A percentile compares a stretch with the other conserved stretches of the same genome.
phyloP scores from a whole-genome alignment of 106 monocot genomes.

The Hemerocallis citrina region DNA sequence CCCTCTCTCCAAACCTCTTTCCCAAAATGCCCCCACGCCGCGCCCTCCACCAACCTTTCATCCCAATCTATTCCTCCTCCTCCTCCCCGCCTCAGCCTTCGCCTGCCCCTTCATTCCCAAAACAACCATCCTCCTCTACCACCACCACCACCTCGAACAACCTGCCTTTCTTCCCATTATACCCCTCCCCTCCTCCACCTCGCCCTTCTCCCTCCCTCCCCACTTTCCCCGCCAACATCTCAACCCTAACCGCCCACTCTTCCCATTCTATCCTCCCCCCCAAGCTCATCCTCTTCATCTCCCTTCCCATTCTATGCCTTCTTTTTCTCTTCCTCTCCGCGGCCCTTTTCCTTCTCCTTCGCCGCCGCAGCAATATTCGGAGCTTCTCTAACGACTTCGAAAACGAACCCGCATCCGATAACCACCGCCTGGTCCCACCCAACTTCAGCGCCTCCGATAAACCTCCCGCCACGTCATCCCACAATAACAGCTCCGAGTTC shows the following conservation, averaged over 20 bases:
- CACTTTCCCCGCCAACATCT: slow-evolving; percentile 36
- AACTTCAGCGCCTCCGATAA: slow-evolving; percentile 10
- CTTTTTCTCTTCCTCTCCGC: slow-evolving; percentile 18
- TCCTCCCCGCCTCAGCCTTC: slow-evolving; percentile 11
- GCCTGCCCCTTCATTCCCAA: too few relatives aligned
- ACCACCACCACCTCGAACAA: not conserved
- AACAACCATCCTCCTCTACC: slow-evolving; percentile 12
- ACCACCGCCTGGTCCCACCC: slow-evolving; percentile 35
- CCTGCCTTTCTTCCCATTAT: slow-evolving; percentile 11
- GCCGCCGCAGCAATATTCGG: slow-evolving; percentile 13
- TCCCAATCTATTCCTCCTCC: slow-evolving; percentile 18
- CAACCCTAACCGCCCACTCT: slow-evolving; percentile 17
- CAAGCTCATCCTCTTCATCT: slow-evolving; percentile 31
- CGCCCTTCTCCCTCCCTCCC: slow-evolving; percentile 17
- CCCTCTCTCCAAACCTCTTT: not conserved
- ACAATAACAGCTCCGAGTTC: slow-evolving; percentile 24
- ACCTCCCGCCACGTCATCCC: slow-evolving; percentile 3
- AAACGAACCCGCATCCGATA: slow-evolving; percentile 16
- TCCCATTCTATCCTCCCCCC: slow-evolving; percentile 1
- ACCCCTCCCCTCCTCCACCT: slow-evolving; percentile 9
- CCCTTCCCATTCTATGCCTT: slow-evolving; percentile 24
- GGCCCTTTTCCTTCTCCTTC: slow-evolving; percentile 31
- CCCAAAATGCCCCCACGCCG: slow-evolving; percentile 7
- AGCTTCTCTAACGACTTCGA: not conserved
- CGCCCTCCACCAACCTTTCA: slow-evolving; percentile 29